Base-by-base conservation (phyloP, 495 filamentous ascomycete genomes). In the Xylaria intraflava region DNA sequence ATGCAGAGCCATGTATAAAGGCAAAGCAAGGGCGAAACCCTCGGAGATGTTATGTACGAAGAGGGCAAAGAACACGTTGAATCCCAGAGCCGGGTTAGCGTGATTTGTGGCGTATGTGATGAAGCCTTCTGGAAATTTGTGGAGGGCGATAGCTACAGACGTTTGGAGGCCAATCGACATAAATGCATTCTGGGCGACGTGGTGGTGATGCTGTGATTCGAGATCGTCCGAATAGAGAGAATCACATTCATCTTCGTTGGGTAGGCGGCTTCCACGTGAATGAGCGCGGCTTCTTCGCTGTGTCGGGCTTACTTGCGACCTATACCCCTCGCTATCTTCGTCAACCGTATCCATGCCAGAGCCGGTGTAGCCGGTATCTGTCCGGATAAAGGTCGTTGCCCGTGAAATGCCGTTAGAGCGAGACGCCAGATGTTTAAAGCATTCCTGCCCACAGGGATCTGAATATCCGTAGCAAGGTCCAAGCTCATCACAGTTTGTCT, bases 61-160 rank as follows among this genome's bases (percentile, higher is more conserved):
- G 3, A 98, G 80, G 1, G 93, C 93, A 59, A 97, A 78, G 73
- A 98, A 98, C 30, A 98, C 88, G 31, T 88, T 83, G 62, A 95
- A 79, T 11, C 94, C 93, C 2, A 98, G 83, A 0, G 75, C 72
- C 0, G 93, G 90, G 62, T 86, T 96, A 27, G 89, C 94, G 57
- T 98, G 94, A 69, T 97, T 98, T 11, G 93, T 96, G 8, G 93
- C 92, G 67, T 93, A 98, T 26, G 94, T 98, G 52, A 98, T 96
- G 71, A 98, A 97, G 24, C 93, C 93, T 70, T 98, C 93, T 3
- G 94, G 93, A 17, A 96, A 84, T 66, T 98, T 98, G 72, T 98
- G 93, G 1, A 98, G 72, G 8, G 93, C 89, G 62, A 98, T 97
- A 39, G 93, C 94, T 45, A 95, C 82, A 8, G 87, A 88, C 0